These are phyloP conservation scores for Alopecurus myosuroides DNA, from an alignment of 176 grass and related monocot species.

Conservation along the genomic window DNA sequence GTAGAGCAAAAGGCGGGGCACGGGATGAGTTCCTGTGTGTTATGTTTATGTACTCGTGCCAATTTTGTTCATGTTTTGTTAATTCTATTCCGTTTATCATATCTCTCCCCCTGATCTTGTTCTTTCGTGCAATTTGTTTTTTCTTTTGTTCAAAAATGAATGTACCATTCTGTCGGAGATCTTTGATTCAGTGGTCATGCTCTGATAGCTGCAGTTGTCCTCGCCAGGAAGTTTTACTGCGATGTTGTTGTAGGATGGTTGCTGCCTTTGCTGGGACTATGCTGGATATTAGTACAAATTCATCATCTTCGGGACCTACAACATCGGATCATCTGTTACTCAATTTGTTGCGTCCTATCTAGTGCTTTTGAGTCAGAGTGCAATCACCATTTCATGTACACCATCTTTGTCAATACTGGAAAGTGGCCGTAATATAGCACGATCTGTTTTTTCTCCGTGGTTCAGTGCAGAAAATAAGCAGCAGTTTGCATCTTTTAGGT, in stretches of 20 bases:
- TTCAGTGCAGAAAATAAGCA: conserved; percentile 2
- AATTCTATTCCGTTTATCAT: neutral
- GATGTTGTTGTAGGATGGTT: neutral
- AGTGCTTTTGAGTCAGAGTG: no score
- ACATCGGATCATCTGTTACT: neutral
- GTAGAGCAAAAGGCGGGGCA: conserved; percentile 25
- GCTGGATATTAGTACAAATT: neutral
- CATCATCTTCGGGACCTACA: neutral
- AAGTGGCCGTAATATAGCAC: neutral
- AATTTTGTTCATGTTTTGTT: conserved; percentile 24
- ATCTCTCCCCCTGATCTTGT: neutral
- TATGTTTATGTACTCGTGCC: conserved; percentile 23
- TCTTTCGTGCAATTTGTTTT: neutral
- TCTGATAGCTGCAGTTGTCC: neutral
- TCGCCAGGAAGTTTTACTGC: neutral
- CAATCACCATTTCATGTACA: no score
- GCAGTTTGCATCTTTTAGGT: neutral
- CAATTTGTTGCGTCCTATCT: neutral
- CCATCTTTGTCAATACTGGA: no score
- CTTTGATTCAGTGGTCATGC: neutral
- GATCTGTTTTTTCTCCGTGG: neutral
- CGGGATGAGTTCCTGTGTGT: neutral
- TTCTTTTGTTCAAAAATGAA: neutral
- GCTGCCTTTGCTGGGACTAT: neutral
- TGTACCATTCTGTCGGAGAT: neutral